Conservation (phyloP, 345 rosid genomes). For the Excoecaria agallocha region DNA sequence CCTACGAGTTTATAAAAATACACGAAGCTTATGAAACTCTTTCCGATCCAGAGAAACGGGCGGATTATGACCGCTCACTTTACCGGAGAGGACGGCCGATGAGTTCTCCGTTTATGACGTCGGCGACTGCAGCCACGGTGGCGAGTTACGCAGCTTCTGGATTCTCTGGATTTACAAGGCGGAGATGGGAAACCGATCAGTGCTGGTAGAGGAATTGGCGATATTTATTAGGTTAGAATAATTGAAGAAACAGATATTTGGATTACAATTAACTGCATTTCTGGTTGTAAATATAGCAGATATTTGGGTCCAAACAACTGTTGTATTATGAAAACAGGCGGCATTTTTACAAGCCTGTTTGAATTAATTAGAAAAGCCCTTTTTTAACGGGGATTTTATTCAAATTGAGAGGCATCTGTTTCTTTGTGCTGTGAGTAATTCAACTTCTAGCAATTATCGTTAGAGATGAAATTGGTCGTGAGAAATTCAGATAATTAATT, state of each 20-base stretch:
- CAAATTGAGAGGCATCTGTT: too few relatives aligned
- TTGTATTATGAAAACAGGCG: constrained; percentile 8
- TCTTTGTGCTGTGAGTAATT: too few relatives aligned
- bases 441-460: too few relatives aligned
- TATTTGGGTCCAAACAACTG: neutral
- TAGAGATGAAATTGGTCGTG: too few relatives aligned
- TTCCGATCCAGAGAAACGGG: constrained; percentile 61
- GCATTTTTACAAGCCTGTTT: constrained; percentile 4
- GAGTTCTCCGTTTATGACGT: constrained; percentile 25
- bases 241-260: neutral
- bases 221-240: neutral
- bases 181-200: constrained; percentile 74
- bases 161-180: constrained; percentile 28
- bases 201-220: constrained; percentile 8
- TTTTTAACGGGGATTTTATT: too few relatives aligned
- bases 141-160: constrained; percentile 17
- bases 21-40: constrained; percentile 68
- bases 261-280: neutral
- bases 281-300: neutral
- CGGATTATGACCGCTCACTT: constrained; percentile 51
- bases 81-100: constrained; percentile 25
- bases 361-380: neutral
- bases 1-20: constrained; percentile 49
- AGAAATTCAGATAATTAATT: too few relatives aligned
- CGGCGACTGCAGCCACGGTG: constrained; percentile 3